Conservation (phyloP, 371 early-diverging fungal species). For the Blakeslea trispora region DNA sequence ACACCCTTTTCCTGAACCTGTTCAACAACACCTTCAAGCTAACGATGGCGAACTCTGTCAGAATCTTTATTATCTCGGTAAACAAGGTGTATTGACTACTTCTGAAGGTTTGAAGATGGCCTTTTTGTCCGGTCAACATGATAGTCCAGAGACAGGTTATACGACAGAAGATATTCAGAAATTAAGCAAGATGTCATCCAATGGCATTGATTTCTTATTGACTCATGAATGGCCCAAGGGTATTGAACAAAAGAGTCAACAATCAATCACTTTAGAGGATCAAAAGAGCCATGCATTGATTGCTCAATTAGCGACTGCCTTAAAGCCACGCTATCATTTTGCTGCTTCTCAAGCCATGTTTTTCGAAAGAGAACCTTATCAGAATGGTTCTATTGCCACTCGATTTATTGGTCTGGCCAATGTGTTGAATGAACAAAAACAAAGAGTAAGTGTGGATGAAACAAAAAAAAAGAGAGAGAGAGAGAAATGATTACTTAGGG, state of each 20-base stretch:
- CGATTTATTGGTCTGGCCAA: too few relatives aligned
- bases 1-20: conserved; percentile 56
- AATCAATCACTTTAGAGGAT: conserved; percentile 24
- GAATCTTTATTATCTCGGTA: conserved; percentile 76
- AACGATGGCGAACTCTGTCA: conserved; percentile 76
- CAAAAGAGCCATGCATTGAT: conserved; percentile 27
- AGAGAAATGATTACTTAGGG: too few relatives aligned
- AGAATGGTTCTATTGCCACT: too few relatives aligned
- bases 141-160: conserved; percentile 11
- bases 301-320: conserved; percentile 47
- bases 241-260: conserved; percentile 36
- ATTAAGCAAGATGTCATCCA: conserved; percentile 26
- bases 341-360: conserved; percentile 66
- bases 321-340: conserved; percentile 91
- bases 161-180: conserved; percentile 23
- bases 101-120: conserved; percentile 75
- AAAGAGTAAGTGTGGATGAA: conserved; percentile 57
- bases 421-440: too few relatives aligned
- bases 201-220: conserved; percentile 79
- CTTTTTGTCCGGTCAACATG: conserved; percentile 63
- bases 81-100: conserved; percentile 69
- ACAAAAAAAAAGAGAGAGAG: too few relatives aligned
- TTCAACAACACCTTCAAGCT: conserved; percentile 53
- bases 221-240: conserved; percentile 79
- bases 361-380: conserved; percentile 86